Evolutionary conservation across 345 rosid genomes (phyloP), one percentile per base, ranked within the genome.

Genomic region (Citrus trifoliata): DNA sequence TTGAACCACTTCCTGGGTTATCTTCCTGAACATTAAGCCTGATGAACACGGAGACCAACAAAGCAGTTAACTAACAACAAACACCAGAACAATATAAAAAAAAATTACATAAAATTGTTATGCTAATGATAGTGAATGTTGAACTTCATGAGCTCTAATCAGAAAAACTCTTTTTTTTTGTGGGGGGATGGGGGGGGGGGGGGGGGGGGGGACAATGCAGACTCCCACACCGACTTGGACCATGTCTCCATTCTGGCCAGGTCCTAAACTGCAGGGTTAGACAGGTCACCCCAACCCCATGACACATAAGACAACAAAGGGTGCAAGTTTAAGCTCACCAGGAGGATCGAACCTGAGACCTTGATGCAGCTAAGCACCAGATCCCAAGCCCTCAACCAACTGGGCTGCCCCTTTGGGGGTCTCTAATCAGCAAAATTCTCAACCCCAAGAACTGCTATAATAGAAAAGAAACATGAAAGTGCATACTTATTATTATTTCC

Each of bases 401-500:
- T 46, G 51, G 51, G 18, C 18, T 13, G 51, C 51, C 51, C 51
- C 51, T 13, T 46, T 46, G 51, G 16, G 48, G 48, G 14, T 64
- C 4, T 2, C 68, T 18, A 16, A 30, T 16, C 19, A 32, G 40
- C 6, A 21, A n/a, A 22, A 48, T 27, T 4, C 13, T 14, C 7
- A 42, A 42, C 72, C 56, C 58, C 48, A 55, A 25, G 70, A 13
- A 51, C 28, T n/a, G 56, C 53, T 32, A 69, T 61, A 81, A 76
- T 8, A n/a, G 48, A 55, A 80, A 62, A 28, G 16, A 63, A 83
- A 71, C 25, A 79, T 28, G 12, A 73, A 78, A 77, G 75, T 46
- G 74, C 92, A 82, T 88, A 90, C 99, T 88, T 96, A 82, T 81
- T 96, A 82, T 81, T 87, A 76, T 80, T 89, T 83, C 93, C 89